phyloP scores from a whole-genome alignment of 2,329 filamentous ascomycete species.

The Claviceps quebecensis region DNA sequence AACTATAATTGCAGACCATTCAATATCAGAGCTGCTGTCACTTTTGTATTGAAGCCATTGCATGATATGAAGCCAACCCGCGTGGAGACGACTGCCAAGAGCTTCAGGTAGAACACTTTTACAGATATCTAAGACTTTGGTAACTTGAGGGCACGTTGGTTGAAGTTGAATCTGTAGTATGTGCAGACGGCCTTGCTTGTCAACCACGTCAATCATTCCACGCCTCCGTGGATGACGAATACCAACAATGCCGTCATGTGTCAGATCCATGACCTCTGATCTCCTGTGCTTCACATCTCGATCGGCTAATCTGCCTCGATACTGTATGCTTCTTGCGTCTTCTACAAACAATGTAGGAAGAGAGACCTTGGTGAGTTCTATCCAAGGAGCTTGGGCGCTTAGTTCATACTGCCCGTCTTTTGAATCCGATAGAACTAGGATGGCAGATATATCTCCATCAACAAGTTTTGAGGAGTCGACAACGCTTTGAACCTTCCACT shows the following conservation, averaged over 20 bases:
- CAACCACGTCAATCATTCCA: slow-evolving; percentile 53
- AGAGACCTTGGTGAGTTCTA: slow-evolving; percentile 50
- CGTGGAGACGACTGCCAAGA: slow-evolving; percentile 45
- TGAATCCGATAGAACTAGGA: slow-evolving; percentile 55
- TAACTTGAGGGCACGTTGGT: slow-evolving; percentile 48
- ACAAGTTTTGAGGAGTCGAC: slow-evolving; percentile 58
- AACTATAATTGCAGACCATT: slow-evolving; percentile 57
- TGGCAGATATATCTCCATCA: slow-evolving; percentile 53
- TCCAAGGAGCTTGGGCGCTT: slow-evolving; percentile 65
- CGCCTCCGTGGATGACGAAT: slow-evolving; percentile 43
- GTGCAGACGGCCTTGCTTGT: slow-evolving; percentile 47
- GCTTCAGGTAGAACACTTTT: slow-evolving; percentile 48
- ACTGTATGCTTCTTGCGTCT: slow-evolving; percentile 45
- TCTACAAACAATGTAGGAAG: slow-evolving; percentile 47
- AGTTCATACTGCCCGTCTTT: slow-evolving; percentile 50
- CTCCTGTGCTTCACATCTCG: slow-evolving; percentile 36
- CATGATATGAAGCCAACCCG: slow-evolving; percentile 61
- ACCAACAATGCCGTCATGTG: slow-evolving; percentile 33
- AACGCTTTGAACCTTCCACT: slow-evolving; percentile 50
- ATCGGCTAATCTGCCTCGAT: slow-evolving; percentile 35
- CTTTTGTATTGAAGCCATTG: slow-evolving; percentile 48
- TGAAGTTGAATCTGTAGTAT: slow-evolving; percentile 54
- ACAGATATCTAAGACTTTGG: slow-evolving; percentile 45
- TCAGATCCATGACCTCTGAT: slow-evolving; percentile 30
- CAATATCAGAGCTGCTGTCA: slow-evolving; percentile 33